Evolutionary conservation across 2,329 filamentous ascomycete genomes (phyloP), one percentile per base, ranked within the genome.

Genomic region (Falciphora oryzae): DNA sequence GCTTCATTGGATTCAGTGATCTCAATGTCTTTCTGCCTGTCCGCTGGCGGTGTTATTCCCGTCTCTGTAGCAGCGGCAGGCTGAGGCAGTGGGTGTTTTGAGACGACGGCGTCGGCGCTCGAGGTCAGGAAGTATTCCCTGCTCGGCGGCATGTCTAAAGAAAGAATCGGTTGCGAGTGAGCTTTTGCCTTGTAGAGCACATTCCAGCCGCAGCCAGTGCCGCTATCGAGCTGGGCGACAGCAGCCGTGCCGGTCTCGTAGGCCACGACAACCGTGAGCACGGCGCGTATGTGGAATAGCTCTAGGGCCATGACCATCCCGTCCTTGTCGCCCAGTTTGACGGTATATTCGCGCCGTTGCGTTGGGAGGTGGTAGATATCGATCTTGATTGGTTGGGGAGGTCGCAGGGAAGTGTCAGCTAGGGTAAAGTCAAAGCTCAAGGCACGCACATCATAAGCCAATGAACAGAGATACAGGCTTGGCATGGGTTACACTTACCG

Each of bases 231-330:
- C 35, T 83, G 77, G 68, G 89, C 86, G 1, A 92, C 85, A 64
- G 88, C 86, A 1, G 86, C 87, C 63, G 89, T 83, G 1, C 95
- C 95, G 70, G 91, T 92, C 76, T 99, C 95, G 74, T 95, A 97
- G 14, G 90, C 94, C 2, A 89, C 87, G 13, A 90, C 77, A 8
- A 97, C 79, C 6, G 87, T 84, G 1, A 94, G 77, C 25, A 68
- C 61, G 1, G 57, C 31, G 22, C 28, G 18, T 32, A 57, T 27
- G 66, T 83, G 78, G 65, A 90, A 81, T 3, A 94, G 75, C 11
- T 82, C 78, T 25, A 97, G 77, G 6, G 91, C 87, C 95, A 98
- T 98, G 56, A 92, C 87, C 93, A 98, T 98, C 64, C 91, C 92
- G 71, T 83, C 81, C 69, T 83, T 83, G 59, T 76, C 76, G 29